phyloP scores from a whole-genome alignment of 2,329 filamentous ascomycete species.

The Talaromyces pinophilus region DNA sequence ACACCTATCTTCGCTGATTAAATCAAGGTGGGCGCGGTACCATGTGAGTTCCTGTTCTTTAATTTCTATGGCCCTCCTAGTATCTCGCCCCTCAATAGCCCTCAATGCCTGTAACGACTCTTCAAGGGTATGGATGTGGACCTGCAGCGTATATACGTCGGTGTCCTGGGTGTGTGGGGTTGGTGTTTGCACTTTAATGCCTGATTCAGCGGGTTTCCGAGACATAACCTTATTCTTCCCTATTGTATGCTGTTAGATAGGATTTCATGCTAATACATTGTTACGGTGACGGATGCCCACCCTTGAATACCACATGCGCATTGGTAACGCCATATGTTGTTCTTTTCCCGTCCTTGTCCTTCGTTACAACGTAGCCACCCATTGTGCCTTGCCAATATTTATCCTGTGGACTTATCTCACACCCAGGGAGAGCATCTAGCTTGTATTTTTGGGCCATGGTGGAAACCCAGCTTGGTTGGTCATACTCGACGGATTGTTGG shows the following conservation, averaged over 20 bases:
- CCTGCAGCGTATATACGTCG: background rate
- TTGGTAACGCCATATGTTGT: background rate
- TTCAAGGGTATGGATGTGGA: background rate
- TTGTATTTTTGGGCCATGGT: background rate
- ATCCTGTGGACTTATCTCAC: background rate
- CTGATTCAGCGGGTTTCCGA: background rate
- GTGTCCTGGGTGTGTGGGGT: background rate
- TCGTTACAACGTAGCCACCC: background rate
- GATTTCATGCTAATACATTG: background rate
- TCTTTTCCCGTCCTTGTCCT: background rate
- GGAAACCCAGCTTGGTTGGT: background rate
- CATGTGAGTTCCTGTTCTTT: background rate
- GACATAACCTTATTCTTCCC: background rate
- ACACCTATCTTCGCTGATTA: background rate
- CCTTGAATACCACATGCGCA: background rate
- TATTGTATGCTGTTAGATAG: background rate
- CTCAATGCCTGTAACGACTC: background rate
- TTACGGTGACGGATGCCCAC: background rate
- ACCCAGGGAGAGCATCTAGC: background rate
- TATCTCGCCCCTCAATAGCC: background rate
- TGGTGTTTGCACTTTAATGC: background rate
- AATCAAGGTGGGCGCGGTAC: background rate
- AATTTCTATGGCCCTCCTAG: background rate
- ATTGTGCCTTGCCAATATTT: background rate
- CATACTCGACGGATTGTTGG: background rate